These are phyloP conservation scores for Entelexis paramagnoliae DNA, from an alignment of 1,139 yeast species.

Conservation along the genomic window DNA sequence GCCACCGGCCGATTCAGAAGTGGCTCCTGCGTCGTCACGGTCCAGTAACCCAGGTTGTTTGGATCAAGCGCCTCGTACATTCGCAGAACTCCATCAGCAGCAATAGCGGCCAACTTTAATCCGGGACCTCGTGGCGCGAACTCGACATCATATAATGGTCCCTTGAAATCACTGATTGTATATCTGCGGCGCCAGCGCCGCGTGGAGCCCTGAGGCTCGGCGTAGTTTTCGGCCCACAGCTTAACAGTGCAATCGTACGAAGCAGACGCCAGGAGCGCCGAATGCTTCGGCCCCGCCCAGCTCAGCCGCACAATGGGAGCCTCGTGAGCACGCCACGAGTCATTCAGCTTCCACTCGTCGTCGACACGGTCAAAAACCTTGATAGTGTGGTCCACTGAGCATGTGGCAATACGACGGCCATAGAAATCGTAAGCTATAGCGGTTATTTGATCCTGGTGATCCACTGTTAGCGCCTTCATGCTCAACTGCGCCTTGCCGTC, in stretches of 20 bases:
- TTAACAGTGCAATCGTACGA: conserved; percentile 83
- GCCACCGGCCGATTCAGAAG: conserved; percentile 65
- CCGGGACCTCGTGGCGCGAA: conserved; percentile 87
- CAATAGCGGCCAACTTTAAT: conserved; percentile 73
- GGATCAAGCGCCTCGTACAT: conserved; percentile 88
- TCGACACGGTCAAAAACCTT: conserved; percentile 60
- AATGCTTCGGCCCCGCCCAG: conserved; percentile 94
- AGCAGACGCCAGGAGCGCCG: conserved; percentile 75
- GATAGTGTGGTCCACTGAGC: conserved; percentile 84
- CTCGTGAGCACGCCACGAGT: conserved; percentile 93
- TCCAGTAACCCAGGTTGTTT: conserved; percentile 73
- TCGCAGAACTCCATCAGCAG: conserved; percentile 79
- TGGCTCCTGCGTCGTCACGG: conserved; percentile 50
- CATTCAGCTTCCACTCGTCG: conserved; percentile 64
- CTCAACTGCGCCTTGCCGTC: too few relatives aligned
- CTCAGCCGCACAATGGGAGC: conserved; percentile 69
- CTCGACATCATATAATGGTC: conserved; percentile 79
- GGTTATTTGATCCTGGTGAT: conserved; percentile 84
- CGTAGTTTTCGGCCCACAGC: conserved; percentile 83
- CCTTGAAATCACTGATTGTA: conserved; percentile 72
- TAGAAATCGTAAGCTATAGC: conserved; percentile 75
- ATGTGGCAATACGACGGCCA: conserved; percentile 82
- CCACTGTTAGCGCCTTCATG: conserved; percentile 59
- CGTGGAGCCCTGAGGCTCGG: conserved; percentile 64
- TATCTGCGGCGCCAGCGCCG: conserved; percentile 71